Conservation (phyloP, 2,329 filamentous ascomycete genomes). For the Hypoxylon sp. region DNA sequence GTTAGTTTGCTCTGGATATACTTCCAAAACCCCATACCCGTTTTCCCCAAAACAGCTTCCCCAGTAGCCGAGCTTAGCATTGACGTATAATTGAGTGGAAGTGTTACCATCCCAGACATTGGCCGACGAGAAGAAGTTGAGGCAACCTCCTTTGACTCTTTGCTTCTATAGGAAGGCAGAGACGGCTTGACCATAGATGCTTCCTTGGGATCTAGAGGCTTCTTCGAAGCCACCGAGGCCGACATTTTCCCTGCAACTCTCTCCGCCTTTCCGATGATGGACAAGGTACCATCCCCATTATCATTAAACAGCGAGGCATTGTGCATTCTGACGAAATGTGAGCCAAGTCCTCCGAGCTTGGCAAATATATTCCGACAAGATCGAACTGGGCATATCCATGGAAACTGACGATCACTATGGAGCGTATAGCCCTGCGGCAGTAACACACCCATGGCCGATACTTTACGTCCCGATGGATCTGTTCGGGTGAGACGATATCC, state of each 20-base stretch:
- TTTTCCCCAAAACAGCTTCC: neutral
- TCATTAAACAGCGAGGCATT: slow-evolving; percentile 52
- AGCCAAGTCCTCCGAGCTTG: slow-evolving; percentile 33
- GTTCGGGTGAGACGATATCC: neutral
- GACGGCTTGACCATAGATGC: slow-evolving; percentile 32
- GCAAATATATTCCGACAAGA: slow-evolving; percentile 51
- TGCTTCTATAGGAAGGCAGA: slow-evolving; percentile 18
- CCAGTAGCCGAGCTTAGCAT: neutral
- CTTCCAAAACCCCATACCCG: slow-evolving; percentile 28
- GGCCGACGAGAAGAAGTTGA: neutral
- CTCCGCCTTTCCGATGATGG: slow-evolving; percentile 41
- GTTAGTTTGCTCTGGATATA: slow-evolving; percentile 29
- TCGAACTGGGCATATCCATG: slow-evolving; percentile 55
- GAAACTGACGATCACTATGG: slow-evolving; percentile 39
- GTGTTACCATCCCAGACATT: too few relatives aligned
- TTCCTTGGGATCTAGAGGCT: slow-evolving; percentile 38
- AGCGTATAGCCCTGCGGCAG: slow-evolving; percentile 52
- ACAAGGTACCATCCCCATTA: slow-evolving; percentile 56
- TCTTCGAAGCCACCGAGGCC: slow-evolving; percentile 44
- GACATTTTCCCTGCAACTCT: slow-evolving; percentile 10
- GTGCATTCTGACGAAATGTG: slow-evolving; percentile 42
- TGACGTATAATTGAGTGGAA: too few relatives aligned
- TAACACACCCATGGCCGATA: slow-evolving; percentile 45
- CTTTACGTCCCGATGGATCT: slow-evolving; percentile 28
- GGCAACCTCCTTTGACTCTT: neutral